Conservation (phyloP, 108 stramenopile genomes). For the Epipyxis sp. region DNA sequence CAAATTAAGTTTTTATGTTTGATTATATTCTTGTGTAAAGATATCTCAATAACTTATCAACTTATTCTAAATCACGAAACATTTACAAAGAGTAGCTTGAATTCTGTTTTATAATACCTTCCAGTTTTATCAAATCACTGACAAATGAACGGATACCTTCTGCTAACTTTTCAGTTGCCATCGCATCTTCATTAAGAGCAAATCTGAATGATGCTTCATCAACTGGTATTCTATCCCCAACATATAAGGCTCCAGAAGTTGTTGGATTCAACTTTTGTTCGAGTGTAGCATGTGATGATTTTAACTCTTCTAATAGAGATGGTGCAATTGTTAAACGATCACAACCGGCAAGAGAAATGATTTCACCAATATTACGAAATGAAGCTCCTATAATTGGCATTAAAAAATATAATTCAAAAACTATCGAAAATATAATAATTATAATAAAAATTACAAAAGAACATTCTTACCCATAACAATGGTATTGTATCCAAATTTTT, state of each 20-base stretch:
- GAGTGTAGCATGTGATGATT: constrained; percentile 22
- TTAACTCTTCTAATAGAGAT: constrained; percentile 62
- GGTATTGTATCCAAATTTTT: constrained; percentile 85
- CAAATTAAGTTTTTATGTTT: no score
- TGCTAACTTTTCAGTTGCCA: constrained; percentile 83
- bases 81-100: no score
- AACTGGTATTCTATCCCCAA: constrained; percentile 40
- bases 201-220: constrained; percentile 86
- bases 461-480: constrained; percentile 82
- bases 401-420: no score
- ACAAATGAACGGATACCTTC: constrained; percentile 89
- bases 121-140: constrained; percentile 83
- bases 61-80: no score
- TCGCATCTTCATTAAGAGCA: constrained; percentile 81
- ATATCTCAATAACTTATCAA: no score
- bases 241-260: constrained; percentile 33
- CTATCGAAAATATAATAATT: no score
- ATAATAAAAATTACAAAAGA: no score
- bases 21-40: no score
- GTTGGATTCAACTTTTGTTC: constrained; percentile 37
- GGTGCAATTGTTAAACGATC: constrained; percentile 82
- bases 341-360: constrained; percentile 72
- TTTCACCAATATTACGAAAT: constrained; percentile 79
- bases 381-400: constrained; percentile 55
- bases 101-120: constrained; percentile 65